Base-by-base conservation (phyloP, 2,329 filamentous ascomycete species). In the Botrytis elliptica region DNA sequence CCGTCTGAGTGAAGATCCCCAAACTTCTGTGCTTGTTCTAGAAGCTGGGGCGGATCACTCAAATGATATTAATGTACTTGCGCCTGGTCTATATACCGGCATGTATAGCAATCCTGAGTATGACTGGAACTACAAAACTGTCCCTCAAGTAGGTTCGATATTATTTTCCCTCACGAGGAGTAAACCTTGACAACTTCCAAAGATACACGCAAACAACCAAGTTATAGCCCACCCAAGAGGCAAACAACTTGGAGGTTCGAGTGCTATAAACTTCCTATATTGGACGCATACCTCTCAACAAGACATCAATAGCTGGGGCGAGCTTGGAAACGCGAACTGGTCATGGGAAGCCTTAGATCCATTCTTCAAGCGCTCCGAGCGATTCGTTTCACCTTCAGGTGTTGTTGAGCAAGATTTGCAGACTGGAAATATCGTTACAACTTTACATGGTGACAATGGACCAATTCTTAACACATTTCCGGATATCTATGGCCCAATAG, bases 371-470 rank as follows among this genome's bases (percentile, higher is more conserved):
- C 84, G 83, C 33, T 72, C 70, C 18, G 44, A 75, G 73, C 38
- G 18, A 57, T 55, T 71, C n/a, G 40, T 72, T 22, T 36, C 25
- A 59, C 62, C 49, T 42, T 38, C 36, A 38, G n/a, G 40, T 46
- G 42, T 71, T 67, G 62, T 67, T 64, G 42, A 49, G 44, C 55
- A 71, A 5, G 42, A 52, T 55, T 46, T 64, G 5, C 40, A 71
- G 25, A 64, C 42, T 38, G 29, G 40, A 63, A 63, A 33, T 46
- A 49, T 63, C 5, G 16, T 38, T 29, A 59, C 60, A 96, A 75
- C 92, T 89, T 81, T 92, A 90, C 55, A 69, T 25, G 42, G 52
- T 22, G 42, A 40, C 9, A 25, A 42, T 60, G 71, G 63, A 8
- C 40, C 55, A 25, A 49, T 73, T 12, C 0, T 29, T 8, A 69